Evolutionary conservation across 108 stramenopile genomes (phyloP).

Genomic region (Pseudonitzschia multiseries): DNA sequence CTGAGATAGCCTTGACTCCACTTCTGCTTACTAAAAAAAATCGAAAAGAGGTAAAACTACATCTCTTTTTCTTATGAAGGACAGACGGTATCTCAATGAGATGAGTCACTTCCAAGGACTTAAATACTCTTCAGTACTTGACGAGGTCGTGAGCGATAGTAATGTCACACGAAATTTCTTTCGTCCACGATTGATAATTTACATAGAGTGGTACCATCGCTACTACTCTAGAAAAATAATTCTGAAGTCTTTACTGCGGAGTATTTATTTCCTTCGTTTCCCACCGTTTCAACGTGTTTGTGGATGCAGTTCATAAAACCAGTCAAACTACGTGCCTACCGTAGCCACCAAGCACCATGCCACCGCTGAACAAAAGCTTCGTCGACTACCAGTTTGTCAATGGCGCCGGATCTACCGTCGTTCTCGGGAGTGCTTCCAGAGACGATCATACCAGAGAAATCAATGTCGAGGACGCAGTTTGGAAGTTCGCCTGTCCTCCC

Average conservation of each 20-base stretch:
- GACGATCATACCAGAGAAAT: background rate
- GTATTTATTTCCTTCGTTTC: no score
- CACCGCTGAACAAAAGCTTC: background rate
- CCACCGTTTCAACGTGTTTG: no score
- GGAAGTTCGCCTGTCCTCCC: background rate
- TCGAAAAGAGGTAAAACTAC: no score
- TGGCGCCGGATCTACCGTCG: background rate
- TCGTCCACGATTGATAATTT: background rate
- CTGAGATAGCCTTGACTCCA: no score
- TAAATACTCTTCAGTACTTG: no score
- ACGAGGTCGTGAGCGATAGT: no score
- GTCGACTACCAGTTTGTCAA: background rate
- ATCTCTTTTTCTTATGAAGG: no score
- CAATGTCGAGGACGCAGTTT: background rate
- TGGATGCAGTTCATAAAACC: background rate
- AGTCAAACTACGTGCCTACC: no score
- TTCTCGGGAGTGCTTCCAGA: background rate
- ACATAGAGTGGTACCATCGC: background rate
- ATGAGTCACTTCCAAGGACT: no score
- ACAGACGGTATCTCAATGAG: no score
- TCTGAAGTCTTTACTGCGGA: no score
- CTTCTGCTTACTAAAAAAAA: no score
- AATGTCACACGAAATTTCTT: background rate
- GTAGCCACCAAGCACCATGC: background rate
- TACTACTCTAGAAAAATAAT: background rate